phyloP scores from a whole-genome alignment of 371 early-diverging fungal species.

The Mortierella sp. region DNA sequence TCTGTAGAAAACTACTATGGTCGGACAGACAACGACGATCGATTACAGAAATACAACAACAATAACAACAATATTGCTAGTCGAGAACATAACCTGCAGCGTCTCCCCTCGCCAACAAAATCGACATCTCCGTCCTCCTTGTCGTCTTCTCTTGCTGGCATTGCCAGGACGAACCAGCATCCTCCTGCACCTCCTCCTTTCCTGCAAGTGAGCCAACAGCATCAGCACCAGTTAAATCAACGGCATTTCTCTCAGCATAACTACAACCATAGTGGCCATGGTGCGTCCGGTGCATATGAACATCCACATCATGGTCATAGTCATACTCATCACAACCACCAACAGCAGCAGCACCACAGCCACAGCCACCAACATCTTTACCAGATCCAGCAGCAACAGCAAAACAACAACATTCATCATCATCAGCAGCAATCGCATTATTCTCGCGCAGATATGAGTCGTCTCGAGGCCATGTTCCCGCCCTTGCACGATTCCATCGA shows the following conservation, averaged over 20 bases:
- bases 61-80: neutral
- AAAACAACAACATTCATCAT: neutral
- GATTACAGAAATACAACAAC: neutral
- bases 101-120: neutral
- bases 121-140: neutral
- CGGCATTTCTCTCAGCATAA: constrained; percentile 17
- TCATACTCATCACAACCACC: neutral
- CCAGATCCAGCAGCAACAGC: constrained; percentile 5
- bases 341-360: constrained; percentile 2
- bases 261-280: neutral
- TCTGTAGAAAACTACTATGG: neutral
- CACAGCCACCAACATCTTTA: neutral
- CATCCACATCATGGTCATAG: constrained; percentile 12
- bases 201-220: constrained; percentile 12
- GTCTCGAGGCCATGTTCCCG: constrained; percentile 31
- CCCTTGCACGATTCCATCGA: constrained; percentile 26
- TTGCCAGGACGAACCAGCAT: constrained; percentile 23
- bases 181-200: neutral
- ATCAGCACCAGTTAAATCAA: constrained; percentile 26
- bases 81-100: constrained; percentile 4
- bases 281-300: constrained; percentile 25
- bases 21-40: neutral
- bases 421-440: constrained; percentile 6
- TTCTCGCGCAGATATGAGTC: constrained; percentile 19
- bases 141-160: neutral